Evolutionary conservation across 805 yeast genomes (phyloP), one percentile per base, ranked within the genome.

Genomic region (Hanseniaspora meyeri): DNA sequence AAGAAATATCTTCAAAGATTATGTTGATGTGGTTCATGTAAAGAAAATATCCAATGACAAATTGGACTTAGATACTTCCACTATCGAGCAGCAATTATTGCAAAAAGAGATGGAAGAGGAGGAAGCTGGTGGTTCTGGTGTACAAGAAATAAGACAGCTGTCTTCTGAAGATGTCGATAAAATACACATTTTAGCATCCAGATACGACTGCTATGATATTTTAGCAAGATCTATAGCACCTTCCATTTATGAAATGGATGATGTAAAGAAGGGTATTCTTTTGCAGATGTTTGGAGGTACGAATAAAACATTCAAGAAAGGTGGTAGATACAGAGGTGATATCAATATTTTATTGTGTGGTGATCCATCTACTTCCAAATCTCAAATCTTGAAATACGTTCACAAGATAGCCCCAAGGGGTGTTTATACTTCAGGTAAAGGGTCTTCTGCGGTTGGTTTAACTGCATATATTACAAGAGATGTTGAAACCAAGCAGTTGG

Each of bases 331-430:
- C 68, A 80, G 99, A 74, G 99, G 99, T 49, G 99, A 93, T 66
- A 82, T 93, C 59, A 93, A 93, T 65, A 77, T 93, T 50, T 72
- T 93, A 57, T 74, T 93, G 45, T 91, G 97, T 73, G 99, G 99
- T 63, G 99, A 93, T 68, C 99, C 99, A 1, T 91, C 97, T 10
- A 93, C 99, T 1, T 83, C 97, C 12, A 93, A 93, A 68, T 93
- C 98, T 2, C 99, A 93, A 70, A 71, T 93, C 48, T 75, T 93
- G 61, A 95, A 89, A 66, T 93, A 93, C 63, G 97, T 93, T 45
- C 98, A 93, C 72, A 87, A 90, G 65, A 93, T 93, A 62, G 95
- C 98, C 0, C 99, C 99, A 47, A 78, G 98, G 67, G 98, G 98
- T 62, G 87, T 93, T 42, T 93, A 90, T 70, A 93, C 99, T 4